These are phyloP conservation scores for Periconia sp. DNA, from an alignment of 2,329 filamentous ascomycete species.

Conservation along the genomic window DNA sequence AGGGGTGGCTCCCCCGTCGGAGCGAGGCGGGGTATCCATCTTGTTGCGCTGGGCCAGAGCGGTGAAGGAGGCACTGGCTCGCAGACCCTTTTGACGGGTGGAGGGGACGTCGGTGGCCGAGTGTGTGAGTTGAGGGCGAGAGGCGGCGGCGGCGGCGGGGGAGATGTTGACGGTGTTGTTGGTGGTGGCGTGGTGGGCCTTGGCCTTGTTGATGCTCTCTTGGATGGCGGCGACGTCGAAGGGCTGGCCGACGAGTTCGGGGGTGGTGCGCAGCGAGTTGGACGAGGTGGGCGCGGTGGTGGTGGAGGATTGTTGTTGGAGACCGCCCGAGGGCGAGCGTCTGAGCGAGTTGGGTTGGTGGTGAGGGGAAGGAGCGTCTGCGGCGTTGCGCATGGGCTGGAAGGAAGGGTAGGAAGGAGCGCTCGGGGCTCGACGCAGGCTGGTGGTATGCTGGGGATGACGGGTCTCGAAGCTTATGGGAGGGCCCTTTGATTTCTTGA, in stretches of 20 bases:
- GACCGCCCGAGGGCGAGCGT: conserved; percentile 1
- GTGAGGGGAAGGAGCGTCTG: not conserved
- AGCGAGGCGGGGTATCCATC: conserved; percentile 46
- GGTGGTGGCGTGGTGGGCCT: conserved; percentile 4
- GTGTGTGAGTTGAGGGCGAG: conserved; percentile 33
- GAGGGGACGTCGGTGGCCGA: conserved; percentile 26
- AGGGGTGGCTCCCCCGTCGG: conserved; percentile 33
- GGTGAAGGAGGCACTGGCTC: conserved; percentile 47
- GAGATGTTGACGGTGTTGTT: not conserved
- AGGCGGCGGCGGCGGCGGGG: conserved; percentile 11
- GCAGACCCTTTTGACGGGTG: conserved; percentile 44
- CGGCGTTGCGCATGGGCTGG: conserved; percentile 2
- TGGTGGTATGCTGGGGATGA: not conserved
- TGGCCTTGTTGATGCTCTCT: conserved; percentile 38
- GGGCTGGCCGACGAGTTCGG: conserved; percentile 30
- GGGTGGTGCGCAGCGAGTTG: conserved; percentile 9
- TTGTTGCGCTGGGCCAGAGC: conserved; percentile 40
- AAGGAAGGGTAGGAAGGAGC: conserved; percentile 30
- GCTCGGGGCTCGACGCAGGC: conserved; percentile 24
- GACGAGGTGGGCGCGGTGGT: conserved; percentile 1
- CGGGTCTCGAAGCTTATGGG: conserved; percentile 21
- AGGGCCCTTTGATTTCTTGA: conserved; percentile 19
- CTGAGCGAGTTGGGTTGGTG: not conserved
- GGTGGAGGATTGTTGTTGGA: not conserved
- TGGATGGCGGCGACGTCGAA: conserved; percentile 44